A percentile compares a stretch with the other conserved stretches of the same genome.
Conservation (phyloP, 352 stramenopile genomes). For the Pythium dissimile region DNA sequence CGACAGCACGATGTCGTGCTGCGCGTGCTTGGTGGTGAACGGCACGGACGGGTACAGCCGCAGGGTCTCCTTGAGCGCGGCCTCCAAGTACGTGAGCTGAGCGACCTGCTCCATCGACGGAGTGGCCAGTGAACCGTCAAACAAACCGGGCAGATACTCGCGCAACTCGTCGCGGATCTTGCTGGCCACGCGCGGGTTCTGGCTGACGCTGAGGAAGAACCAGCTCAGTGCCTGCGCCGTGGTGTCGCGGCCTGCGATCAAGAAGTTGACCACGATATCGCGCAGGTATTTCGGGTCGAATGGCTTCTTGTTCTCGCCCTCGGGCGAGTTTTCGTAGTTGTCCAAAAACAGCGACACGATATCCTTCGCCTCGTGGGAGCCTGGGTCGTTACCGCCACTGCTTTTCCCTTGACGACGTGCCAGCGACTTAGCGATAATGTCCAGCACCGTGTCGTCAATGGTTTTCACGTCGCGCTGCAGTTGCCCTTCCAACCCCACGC, state of each 20-base stretch:
- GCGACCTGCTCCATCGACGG: constrained; percentile 16
- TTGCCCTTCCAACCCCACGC: constrained; percentile 29
- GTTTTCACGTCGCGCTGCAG: constrained; percentile 30
- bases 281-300: constrained; percentile 40
- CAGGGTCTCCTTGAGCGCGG: constrained; percentile 49
- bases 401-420: constrained; percentile 11
- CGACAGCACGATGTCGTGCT: constrained; percentile 29
- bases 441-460: constrained; percentile 43
- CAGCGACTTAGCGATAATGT: constrained; percentile 39
- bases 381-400: background rate
- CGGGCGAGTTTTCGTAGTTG: constrained; percentile 11
- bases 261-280: constrained; percentile 68
- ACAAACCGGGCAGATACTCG: constrained; percentile 10
- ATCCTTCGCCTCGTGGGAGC: constrained; percentile 14
- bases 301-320: constrained; percentile 16
- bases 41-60: constrained; percentile 64
- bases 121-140: background rate
- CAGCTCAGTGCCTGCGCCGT: constrained; percentile 56
- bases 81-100: constrained; percentile 23
- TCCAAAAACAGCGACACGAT: constrained; percentile 58
- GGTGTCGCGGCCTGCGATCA: constrained; percentile 73
- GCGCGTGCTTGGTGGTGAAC: constrained; percentile 31
- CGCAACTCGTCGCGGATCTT: constrained; percentile 39
- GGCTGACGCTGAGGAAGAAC: constrained; percentile 58
- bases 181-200: constrained; percentile 36